Evolutionary conservation across 805 yeast species (phyloP).

Genomic region (Debaryomyces castellii): DNA sequence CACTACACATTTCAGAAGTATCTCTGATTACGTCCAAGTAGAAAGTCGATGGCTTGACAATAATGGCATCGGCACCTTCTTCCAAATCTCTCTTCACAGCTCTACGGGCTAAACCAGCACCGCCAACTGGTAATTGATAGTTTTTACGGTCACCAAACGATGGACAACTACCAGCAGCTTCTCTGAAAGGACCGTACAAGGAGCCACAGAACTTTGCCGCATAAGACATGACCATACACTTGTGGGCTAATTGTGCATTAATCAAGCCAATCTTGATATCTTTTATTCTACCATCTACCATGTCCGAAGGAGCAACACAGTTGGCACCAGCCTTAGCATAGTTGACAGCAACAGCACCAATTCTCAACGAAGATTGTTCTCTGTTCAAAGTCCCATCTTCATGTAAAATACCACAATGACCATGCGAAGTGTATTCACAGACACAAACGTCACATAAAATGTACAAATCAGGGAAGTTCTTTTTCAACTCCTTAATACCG

Average conservation of each 20-base stretch:
- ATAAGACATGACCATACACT: slow-evolving; percentile 87
- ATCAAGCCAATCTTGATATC: slow-evolving; percentile 87
- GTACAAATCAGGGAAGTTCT: slow-evolving; percentile 76
- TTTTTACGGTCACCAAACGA: slow-evolving; percentile 87
- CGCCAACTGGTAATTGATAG: slow-evolving; percentile 92
- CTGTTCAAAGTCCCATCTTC: slow-evolving; percentile 87
- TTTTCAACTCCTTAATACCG: slow-evolving; percentile 64
- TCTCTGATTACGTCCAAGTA: slow-evolving; percentile 89
- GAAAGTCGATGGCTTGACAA: slow-evolving; percentile 94
- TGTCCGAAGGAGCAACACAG: slow-evolving; percentile 95
- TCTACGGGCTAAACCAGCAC: slow-evolving; percentile 89
- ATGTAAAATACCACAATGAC: slow-evolving; percentile 92
- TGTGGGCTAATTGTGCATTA: slow-evolving; percentile 79
- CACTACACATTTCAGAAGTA: slow-evolving; percentile 76
- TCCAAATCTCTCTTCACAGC: slow-evolving; percentile 81
- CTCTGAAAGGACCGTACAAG: slow-evolving; percentile 95
- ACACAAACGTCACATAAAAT: slow-evolving; percentile 93
- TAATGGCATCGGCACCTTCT: slow-evolving; percentile 95
- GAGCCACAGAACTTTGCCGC: slow-evolving; percentile 92
- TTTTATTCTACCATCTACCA: slow-evolving; percentile 92
- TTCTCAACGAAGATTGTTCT: slow-evolving; percentile 69
- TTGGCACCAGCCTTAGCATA: slow-evolving; percentile 96
- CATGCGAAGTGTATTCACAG: slow-evolving; percentile 95
- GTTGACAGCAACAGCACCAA: slow-evolving; percentile 92
- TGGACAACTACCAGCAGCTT: slow-evolving; percentile 93